These are phyloP conservation scores for Saccharomycopsis synnaedendra DNA, from an alignment of 805 yeast species.

Conservation along the genomic window DNA sequence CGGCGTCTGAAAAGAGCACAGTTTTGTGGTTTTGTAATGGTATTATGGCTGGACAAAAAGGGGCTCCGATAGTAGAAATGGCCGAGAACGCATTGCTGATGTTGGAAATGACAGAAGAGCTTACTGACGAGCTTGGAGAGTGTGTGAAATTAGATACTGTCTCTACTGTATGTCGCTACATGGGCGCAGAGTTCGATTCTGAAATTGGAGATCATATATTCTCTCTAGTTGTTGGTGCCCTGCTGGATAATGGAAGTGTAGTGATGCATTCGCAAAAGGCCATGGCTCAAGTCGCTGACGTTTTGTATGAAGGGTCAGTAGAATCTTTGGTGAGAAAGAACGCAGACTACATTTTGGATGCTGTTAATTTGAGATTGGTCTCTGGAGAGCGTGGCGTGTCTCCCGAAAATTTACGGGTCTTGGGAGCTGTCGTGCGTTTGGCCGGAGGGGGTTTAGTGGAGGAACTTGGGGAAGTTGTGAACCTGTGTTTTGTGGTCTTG, in stretches of 20 bases:
- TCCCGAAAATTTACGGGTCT: slow-evolving; percentile 60
- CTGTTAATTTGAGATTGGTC: slow-evolving; percentile 59
- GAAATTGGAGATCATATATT: slow-evolving; percentile 63
- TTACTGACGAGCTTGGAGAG: slow-evolving; percentile 16
- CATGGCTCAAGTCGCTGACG: slow-evolving; percentile 35
- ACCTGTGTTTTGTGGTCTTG: slow-evolving; percentile 61
- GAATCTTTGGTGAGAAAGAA: slow-evolving; percentile 48
- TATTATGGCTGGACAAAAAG: slow-evolving; percentile 20
- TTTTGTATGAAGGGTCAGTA: slow-evolving; percentile 41
- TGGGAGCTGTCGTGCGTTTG: slow-evolving; percentile 56
- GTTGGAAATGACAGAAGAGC: slow-evolving; percentile 23
- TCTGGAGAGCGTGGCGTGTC: slow-evolving; percentile 46
- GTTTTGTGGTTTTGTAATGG: slow-evolving; percentile 30
- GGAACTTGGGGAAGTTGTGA: slow-evolving; percentile 62
- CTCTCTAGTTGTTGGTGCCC: slow-evolving; percentile 57
- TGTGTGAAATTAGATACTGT: slow-evolving; percentile 36
- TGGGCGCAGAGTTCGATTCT: slow-evolving; percentile 31
- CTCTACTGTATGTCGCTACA: slow-evolving; percentile 21
- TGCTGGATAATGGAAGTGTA: slow-evolving; percentile 32
- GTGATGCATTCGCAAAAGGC: slow-evolving; percentile 39
- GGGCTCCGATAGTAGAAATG: slow-evolving; percentile 5
- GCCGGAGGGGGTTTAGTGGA: slow-evolving; percentile 57
- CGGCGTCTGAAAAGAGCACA: slow-evolving; percentile 17
- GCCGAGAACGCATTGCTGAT: slow-evolving; percentile 3
- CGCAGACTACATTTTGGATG: slow-evolving; percentile 71